Base-by-base conservation (phyloP, 352 stramenopile genomes). In the Blastocystis sp. region DNA sequence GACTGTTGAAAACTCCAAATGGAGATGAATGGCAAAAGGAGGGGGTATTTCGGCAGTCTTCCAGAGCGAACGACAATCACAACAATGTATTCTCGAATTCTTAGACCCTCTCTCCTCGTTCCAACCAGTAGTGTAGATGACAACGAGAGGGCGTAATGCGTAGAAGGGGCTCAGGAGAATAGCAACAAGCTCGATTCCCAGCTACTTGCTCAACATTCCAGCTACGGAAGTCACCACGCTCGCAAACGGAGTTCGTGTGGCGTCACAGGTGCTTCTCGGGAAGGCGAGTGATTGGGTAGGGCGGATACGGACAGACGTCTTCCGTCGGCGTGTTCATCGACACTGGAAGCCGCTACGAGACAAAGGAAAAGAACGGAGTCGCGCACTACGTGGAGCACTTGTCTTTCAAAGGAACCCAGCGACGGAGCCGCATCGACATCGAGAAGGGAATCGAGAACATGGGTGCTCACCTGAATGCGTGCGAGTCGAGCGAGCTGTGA, bases 371-470 rank as follows among this genome's bases (percentile, higher is more conserved):
- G 94, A 99, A 99, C 92, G 98, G 98, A 80, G 96, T 96, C 4
- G 97, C 97, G 21, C 98, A 99, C 93, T 99, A 99, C 91, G 90
- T 99, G 78, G 98, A 99, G 94, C 98, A 99, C 94, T 98, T 99
- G 96, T 95, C 96, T 63, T 99, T 99, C 94, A 99, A 99, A 93
- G 98, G 98, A 91, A 99, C 98, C 50, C 91, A 91, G 45, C 97
- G 96, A 90, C 94, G 97, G 82, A 98, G 95, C 63, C 97, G 99
- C 93, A 95, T 97, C 91, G 93, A 98, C 91, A 94, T 99, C n/a
- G 98, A 99, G 93, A 93, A 98, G 65, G 95, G 98, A 92, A 99
- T 99, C 91, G 98, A 99, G 94, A 98, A 99, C 93, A 99, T 99
- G 96, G 98, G 98, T 85, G 97, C 96, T 90, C 97, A 99, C 94